Evolutionary conservation across 192 early-diverging fungal genomes (phyloP), one percentile per base, ranked within the genome.

Genomic region (Backusella macrospora): DNA sequence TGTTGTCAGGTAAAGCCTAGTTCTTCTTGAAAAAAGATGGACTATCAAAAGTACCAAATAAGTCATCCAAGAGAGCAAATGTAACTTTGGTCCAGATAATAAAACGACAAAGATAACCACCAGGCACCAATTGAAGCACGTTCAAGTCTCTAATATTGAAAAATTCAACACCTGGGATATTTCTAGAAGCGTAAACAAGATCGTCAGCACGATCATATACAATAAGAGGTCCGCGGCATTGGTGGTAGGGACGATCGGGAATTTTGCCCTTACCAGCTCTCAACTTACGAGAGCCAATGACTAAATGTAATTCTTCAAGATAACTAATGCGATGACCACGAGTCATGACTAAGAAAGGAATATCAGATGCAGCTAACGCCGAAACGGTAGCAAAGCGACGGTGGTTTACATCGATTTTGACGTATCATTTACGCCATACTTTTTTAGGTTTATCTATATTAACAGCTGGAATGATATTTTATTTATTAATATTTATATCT

Each of bases 401-500:
- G 90, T 98, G 95, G 93, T 97, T 98, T 83, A 91, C 77, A 95
- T 97, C 97, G 85, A 93, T 96, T 91, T 97, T 97, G 77, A 98
- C 88, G 90, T 98, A 96, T 96, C 98, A 99, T 91, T 97, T 98
- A 87, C 96, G 90, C 95, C 95, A 99, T 86, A 92, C 91, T 92
- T 74, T 69, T 12, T 45, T 69, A 48, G 67, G 46, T 55, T 23
- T 23, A 55, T 34, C 0, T 34, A 34, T 34, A 34, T 34, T 34
- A 2, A 34, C 29, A 34, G 0, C 2, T 34, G 2, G 29, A 34
- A 34, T 34, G 29, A 34, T 34, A 34, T 34, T 0, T 34, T 34
- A 34, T 34, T 34, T 34, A 34, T 34, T 34, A 34, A 34, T 34
- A 34, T 34, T 34, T 34, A 34, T 34, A 34, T 34, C 1, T 34